These are phyloP conservation scores for Teunomyces kruisii DNA, from an alignment of 805 yeast genomes.

Conservation along the genomic window DNA sequence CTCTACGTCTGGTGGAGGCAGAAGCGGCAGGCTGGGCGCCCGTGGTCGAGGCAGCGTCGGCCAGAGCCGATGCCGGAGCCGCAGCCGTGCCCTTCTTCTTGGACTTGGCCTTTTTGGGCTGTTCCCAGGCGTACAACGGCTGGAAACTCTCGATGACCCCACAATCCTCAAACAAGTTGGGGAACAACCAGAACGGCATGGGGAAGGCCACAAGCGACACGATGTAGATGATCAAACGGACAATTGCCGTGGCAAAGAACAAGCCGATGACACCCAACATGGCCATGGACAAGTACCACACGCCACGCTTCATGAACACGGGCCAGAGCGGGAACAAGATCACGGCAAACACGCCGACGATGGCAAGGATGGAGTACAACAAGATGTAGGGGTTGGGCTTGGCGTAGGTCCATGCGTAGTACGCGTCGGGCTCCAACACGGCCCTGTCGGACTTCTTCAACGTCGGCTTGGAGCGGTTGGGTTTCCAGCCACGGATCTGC, in stretches of 20 bases:
- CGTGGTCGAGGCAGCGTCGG: constrained; percentile 5
- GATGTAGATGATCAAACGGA: constrained; percentile 70
- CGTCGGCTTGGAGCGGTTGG: constrained; percentile 65
- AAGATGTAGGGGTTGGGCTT: constrained; percentile 67
- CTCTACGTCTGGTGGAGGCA: constrained; percentile 28
- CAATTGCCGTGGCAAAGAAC: constrained; percentile 75
- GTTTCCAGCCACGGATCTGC: constrained; percentile 51
- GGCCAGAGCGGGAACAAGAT: constrained; percentile 97
- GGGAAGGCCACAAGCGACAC: constrained; percentile 57
- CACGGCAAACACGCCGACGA: constrained; percentile 61
- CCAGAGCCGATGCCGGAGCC: constrained; percentile 10
- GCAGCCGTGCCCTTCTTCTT: constrained; percentile 17
- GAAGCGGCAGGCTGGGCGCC: constrained; percentile 11
- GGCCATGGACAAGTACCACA: constrained; percentile 84
- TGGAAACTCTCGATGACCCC: constrained; percentile 89
- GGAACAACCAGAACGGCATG: constrained; percentile 93
- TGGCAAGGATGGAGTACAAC: constrained; percentile 61
- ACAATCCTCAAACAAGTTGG: constrained; percentile 92
- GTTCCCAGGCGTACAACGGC: constrained; percentile 87
- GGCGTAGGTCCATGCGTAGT: constrained; percentile 81
- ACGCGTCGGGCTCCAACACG: constrained; percentile 59
- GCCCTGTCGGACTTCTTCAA: constrained; percentile 58
- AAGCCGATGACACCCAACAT: constrained; percentile 69
- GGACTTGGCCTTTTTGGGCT: constrained; percentile 27
- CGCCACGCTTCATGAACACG: constrained; percentile 78